Evolutionary conservation across 352 stramenopile species (phyloP).

Genomic region (Phytophthora citrophthora): DNA sequence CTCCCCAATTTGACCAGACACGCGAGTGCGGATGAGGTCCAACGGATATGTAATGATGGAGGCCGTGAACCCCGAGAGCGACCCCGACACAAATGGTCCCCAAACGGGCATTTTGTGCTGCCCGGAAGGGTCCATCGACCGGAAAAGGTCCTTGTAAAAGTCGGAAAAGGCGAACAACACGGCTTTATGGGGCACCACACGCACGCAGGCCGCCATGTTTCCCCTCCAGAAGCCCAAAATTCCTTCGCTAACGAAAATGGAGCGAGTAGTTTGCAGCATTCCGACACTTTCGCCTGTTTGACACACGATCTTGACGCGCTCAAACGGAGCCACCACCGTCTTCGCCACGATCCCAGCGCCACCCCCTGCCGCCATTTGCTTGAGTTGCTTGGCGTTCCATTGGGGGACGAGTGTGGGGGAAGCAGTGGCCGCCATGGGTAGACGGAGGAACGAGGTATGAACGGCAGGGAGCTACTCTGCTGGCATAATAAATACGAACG

Average conservation of each 20-base stretch:
- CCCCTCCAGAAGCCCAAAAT: conserved; percentile 76
- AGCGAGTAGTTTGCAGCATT: conserved; percentile 74
- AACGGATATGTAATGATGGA: conserved; percentile 89
- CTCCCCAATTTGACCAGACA: conserved; percentile 75
- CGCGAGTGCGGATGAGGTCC: conserved; percentile 82
- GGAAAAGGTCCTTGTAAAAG: conserved; percentile 86
- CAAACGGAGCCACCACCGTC: conserved; percentile 82
- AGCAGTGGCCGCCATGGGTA: background rate
- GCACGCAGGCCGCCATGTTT: conserved; percentile 77
- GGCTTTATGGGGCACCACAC: conserved; percentile 82
- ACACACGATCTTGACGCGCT: conserved; percentile 88
- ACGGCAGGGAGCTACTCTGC: background rate
- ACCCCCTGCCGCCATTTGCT: conserved; percentile 73
- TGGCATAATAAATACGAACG: too few species aligned
- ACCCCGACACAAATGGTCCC: conserved; percentile 73
- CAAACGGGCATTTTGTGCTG: conserved; percentile 47
- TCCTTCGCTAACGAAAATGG: conserved; percentile 65
- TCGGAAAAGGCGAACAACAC: conserved; percentile 88
- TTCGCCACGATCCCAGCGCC: conserved; percentile 80
- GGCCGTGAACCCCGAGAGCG: conserved; percentile 82
- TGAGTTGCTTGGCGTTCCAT: conserved; percentile 65
- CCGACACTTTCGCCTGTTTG: conserved; percentile 76
- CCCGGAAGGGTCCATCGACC: conserved; percentile 30
- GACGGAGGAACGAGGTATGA: background rate
- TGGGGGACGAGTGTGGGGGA: conserved; percentile 4